A percentile compares a stretch with the other conserved stretches of the same genome.
Evolutionary conservation across 164 flowering plant species (phyloP).

Genomic region (Tetrastigma voinierianum): DNA sequence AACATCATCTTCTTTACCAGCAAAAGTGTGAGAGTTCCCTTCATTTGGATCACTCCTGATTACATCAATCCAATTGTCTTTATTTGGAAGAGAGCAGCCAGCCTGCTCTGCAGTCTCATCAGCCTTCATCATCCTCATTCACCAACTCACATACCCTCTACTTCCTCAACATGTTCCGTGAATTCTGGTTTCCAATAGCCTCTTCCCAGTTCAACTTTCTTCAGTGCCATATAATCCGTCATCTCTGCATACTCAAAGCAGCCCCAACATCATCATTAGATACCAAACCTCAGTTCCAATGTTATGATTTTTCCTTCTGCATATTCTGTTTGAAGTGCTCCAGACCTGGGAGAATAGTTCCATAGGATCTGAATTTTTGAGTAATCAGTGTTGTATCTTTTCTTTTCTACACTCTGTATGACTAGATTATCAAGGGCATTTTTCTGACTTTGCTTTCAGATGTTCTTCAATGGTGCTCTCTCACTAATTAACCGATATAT

Average conservation of each 20-base stretch:
- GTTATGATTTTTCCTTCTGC: constrained; percentile 40
- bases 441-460: constrained; percentile 92
- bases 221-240: constrained; percentile 99
- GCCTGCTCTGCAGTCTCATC: constrained; percentile 62
- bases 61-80: constrained; percentile 24
- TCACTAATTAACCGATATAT: constrained; percentile 90
- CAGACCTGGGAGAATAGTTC: constrained; percentile 88
- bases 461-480: constrained; percentile 95
- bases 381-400: constrained; percentile 98
- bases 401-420: constrained; percentile 94
- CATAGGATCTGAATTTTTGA: constrained; percentile 95
- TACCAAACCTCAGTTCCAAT: constrained; percentile 42
- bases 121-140: constrained; percentile 76
- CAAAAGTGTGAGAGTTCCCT: constrained; percentile 49
- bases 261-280: constrained; percentile 95
- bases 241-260: constrained; percentile 91
- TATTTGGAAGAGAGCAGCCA: constrained; percentile 26
- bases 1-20: constrained; percentile 66
- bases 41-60: constrained; percentile 41
- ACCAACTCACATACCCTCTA: constrained; percentile 86
- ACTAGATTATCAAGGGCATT: constrained; percentile 97
- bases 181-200: constrained; percentile 96
- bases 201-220: constrained; percentile 94
- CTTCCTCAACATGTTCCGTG: constrained; percentile 77
- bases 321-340: constrained; percentile 38